Evolutionary conservation across 2,329 filamentous ascomycete species (phyloP), one percentile per base, ranked within the genome.

Genomic region (Botrytis fabae): DNA sequence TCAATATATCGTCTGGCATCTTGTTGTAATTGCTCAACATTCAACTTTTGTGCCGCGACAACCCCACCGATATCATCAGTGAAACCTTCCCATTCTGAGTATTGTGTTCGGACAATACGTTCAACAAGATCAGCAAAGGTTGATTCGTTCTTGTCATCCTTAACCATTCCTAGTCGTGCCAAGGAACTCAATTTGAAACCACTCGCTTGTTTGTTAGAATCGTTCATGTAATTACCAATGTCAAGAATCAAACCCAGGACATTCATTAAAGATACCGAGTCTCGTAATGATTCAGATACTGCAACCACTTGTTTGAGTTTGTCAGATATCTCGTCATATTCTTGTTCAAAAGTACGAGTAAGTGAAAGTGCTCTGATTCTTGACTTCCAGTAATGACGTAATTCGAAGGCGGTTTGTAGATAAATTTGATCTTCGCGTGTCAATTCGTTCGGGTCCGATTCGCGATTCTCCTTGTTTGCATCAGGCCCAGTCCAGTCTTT

Each of bases 191-290:
- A 89, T 85, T 99, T 99, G 91, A 99, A 99, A 75, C 96, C 96
- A 73, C 92, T 93, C 6, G 96, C 96, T 84, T 98, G 96, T 85
- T 99, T 99, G 84, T 98, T 98, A 72, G 95, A 92, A 81, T 98
- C 96, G 85, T 99, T 99, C 96, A 99, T 99, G 87, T 97, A 99
- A 83, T 99, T 99, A 82, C 96, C 96, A 80, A 99, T 97, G 82
- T 98, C 95, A 79, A 99, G 86, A 82, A 99, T 99, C 75, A 98
- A 87, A 74, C 95, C 95, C 73, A 99, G 89, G 64, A 99, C 94
- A 77, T 97, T 98, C 91, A 98, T 97, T 79, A 99, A 85, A 40
- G 94, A 92, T 40, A 97, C 94, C 1, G 95, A 98, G 80, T 97
- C 94, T 65, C 95, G 90, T 71, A 99, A 85, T 16, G 94, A 93